phyloP scores from a whole-genome alignment of 345 rosid species.

The Aquilaria sinensis region DNA sequence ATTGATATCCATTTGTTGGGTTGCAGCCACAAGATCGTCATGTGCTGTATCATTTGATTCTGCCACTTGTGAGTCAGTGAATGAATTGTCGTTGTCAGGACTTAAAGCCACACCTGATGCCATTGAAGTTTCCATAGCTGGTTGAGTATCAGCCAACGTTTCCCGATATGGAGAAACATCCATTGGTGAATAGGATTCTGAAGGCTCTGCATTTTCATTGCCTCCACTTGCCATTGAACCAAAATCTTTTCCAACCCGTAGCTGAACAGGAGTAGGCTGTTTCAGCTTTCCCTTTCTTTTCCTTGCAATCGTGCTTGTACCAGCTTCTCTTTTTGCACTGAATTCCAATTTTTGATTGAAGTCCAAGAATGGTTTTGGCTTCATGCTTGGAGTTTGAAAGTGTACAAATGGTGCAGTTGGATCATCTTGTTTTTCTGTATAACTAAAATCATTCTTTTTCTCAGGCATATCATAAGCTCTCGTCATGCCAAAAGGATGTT shows the following conservation, averaged over 20 bases:
- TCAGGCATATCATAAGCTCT: constrained; percentile 15
- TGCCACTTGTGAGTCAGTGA: constrained; percentile 28
- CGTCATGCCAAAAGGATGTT: constrained; percentile 17
- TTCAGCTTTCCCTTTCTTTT: constrained; percentile 59
- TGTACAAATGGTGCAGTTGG: constrained; percentile 30
- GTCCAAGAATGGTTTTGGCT: constrained; percentile 36
- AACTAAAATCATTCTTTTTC: constrained; percentile 21
- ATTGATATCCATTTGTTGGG: constrained; percentile 60
- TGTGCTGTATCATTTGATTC: constrained; percentile 36
- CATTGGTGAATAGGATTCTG: constrained; percentile 77
- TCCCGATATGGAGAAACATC: constrained; percentile 74
- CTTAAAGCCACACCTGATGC: constrained; percentile 50
- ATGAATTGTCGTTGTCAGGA: constrained; percentile 24
- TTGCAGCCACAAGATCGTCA: constrained; percentile 52
- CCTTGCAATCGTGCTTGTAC: constrained; percentile 35
- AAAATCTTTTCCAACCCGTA: constrained; percentile 44
- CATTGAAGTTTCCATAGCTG: constrained; percentile 48
- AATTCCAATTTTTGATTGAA: constrained; percentile 48
- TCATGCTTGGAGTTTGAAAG: constrained; percentile 49
- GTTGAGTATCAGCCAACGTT: constrained; percentile 26
- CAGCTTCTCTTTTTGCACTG: constrained; percentile 46
- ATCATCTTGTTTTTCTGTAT: constrained; percentile 24
- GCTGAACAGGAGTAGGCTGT: constrained; percentile 49
- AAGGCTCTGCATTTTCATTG: constrained; percentile 43
- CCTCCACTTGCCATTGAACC: constrained; percentile 32